Percentiles rank a stretch among this genome's conserved stretches.
These are phyloP conservation scores for Calendula officinalis DNA, from an alignment of 129 eudicot genomes.

Conservation along the genomic window DNA sequence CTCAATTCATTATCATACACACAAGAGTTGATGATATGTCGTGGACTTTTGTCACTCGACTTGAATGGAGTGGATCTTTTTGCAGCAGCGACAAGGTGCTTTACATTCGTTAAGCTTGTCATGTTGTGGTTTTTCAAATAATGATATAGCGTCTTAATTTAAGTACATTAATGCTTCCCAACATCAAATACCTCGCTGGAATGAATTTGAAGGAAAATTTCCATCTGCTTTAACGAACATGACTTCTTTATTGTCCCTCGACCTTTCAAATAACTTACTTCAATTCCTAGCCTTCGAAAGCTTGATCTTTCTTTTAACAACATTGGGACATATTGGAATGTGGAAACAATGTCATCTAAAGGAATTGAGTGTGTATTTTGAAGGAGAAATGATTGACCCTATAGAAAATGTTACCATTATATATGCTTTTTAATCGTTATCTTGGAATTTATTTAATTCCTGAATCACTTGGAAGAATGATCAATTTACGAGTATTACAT, in stretches of 20 bases:
- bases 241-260: background rate
- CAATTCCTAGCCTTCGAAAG: slow-evolving; percentile 3
- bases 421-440: background rate
- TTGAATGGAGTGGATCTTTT: slow-evolving; percentile 11
- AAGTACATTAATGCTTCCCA: slow-evolving; percentile 3
- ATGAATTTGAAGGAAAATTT: slow-evolving; percentile 2
- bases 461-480: slow-evolving; percentile 5
- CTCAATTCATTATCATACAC: background rate
- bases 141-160: background rate
- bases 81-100: slow-evolving; percentile 1
- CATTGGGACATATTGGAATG: background rate
- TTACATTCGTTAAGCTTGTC: slow-evolving; percentile 2
- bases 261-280: slow-evolving; percentile 7
- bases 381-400: background rate
- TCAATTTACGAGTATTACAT: background rate
- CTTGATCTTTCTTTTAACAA: background rate
- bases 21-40: background rate
- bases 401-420: background rate
- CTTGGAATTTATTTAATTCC: background rate
- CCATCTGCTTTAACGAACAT: slow-evolving; percentile 10
- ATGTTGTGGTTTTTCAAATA: background rate
- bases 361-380: background rate
- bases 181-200: no score
- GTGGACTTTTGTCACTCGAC: no score
- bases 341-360: slow-evolving; percentile 12